Evolutionary conservation across 345 rosid genomes (phyloP), one percentile per base, ranked within the genome.

Genomic region (Pugionium dolabratum): DNA sequence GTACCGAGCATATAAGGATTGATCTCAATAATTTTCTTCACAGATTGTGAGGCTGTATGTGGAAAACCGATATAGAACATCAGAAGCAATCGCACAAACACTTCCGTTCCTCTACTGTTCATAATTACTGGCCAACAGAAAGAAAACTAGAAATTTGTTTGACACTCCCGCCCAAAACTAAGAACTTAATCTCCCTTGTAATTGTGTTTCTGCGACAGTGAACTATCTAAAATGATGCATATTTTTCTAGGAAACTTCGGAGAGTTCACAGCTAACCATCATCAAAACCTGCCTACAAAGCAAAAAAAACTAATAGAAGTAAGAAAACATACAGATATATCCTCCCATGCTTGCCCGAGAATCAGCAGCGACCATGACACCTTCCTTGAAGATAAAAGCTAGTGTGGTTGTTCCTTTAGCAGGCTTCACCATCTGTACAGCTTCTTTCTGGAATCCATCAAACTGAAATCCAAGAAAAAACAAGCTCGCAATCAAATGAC

Each of bases 301-400:
- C 35, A n/a, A 1, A 0, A 1, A 1, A 29, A 53, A 44, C 31
- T 1, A 39, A 61, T 39, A 1, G 27, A 31, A 5, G 28, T 40
- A 27, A 35, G 75, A 26, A 64, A 59, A 78, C 88, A 65, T 86
- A 95, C 98, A 95, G 45, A 91, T 89, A 75, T 91, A 95, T 72
- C 96, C 98, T 74, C 99, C 99, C 99, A 95, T 91, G 95, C 96
- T 91, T 69, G 99, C 99, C 70, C 97, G 82, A 60, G 99, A 91
- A 83, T 95, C 99, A 73, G 98, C 96, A 64, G 97, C 99, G 35
- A 95, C 99, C 85, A 91, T 95, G 32, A 95, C 95, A 35, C 96
- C 99, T 36, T 84, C 96, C 77, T 89, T 83, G 64, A 95, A 95
- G 62, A 95, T 95, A 54, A 95, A 95, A 59, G 99, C 99, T 7